These are phyloP conservation scores for Rubia peregrina DNA, from an alignment of 305 asterid species.

Conservation along the genomic window DNA sequence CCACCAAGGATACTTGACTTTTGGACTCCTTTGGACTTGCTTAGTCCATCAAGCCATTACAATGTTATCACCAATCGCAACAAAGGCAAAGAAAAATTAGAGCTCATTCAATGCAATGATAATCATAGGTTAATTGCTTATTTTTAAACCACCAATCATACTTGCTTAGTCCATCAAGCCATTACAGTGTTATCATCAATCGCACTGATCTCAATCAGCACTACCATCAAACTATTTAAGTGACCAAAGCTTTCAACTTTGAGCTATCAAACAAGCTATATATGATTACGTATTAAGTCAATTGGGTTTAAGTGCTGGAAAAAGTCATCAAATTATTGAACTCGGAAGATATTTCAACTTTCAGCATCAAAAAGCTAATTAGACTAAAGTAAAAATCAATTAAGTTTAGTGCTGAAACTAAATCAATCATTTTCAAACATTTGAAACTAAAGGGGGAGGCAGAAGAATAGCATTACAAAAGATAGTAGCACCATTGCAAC, in stretches of 20 bases:
- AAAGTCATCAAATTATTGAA: background rate
- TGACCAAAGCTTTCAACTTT: background rate
- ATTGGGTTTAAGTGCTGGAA: background rate
- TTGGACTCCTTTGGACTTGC: too few relatives aligned
- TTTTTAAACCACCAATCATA: background rate
- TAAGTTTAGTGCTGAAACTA: too few relatives aligned
- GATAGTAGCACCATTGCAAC: too few relatives aligned
- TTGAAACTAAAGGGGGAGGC: background rate
- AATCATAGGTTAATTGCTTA: background rate
- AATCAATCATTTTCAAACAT: too few relatives aligned
- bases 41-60: background rate
- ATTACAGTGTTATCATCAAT: background rate
- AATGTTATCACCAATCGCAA: background rate
- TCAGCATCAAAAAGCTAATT: background rate
- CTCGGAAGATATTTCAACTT: background rate
- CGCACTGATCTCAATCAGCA: background rate
- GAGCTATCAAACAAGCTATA: too few relatives aligned
- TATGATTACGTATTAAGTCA: background rate
- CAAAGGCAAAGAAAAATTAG: background rate
- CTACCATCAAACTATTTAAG: background rate
- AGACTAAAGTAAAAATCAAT: background rate
- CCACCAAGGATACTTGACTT: background rate
- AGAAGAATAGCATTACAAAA: conserved; percentile 2
- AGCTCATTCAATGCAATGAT: background rate
- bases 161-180: background rate